A percentile compares a stretch with the other conserved stretches of the same genome.
phyloP scores from a whole-genome alignment of 345 rosid genomes.

The Hevea brasiliensis region DNA sequence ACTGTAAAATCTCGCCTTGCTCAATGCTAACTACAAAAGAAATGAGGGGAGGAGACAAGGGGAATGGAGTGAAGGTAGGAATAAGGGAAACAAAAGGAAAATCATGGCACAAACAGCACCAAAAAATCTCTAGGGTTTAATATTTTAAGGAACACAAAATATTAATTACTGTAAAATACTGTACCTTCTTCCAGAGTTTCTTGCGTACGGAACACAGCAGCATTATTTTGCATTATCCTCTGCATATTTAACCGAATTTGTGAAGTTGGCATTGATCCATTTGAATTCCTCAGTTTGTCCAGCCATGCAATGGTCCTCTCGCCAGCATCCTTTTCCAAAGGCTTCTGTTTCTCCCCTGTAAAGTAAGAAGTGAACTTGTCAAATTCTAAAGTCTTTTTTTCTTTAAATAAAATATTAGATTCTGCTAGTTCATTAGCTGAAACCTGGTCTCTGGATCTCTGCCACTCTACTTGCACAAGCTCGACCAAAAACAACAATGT shows the following conservation, averaged over 20 bases:
- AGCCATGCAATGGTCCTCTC: conserved; percentile 92
- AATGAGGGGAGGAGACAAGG: background rate
- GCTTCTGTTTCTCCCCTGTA: conserved; percentile 84
- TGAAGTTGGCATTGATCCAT: conserved; percentile 86
- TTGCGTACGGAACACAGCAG: conserved; percentile 98
- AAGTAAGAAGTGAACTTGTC: background rate
- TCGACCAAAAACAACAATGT: conserved; percentile 96
- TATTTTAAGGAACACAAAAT: background rate
- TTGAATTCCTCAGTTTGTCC: conserved; percentile 80
- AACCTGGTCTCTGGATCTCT: conserved; percentile 77
- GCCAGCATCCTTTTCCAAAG: conserved; percentile 84
- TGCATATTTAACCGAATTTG: conserved; percentile 91
- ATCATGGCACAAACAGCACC: too few relatives aligned
- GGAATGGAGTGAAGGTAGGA: background rate
- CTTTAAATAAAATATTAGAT: background rate
- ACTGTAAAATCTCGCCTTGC: too few relatives aligned
- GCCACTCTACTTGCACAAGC: conserved; percentile 99
- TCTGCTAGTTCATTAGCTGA: background rate
- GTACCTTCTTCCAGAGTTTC: conserved; percentile 96
- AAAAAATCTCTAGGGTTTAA: background rate
- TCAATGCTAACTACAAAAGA: background rate
- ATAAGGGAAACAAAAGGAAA: background rate
- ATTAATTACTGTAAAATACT: background rate
- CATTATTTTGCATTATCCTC: conserved; percentile 92
- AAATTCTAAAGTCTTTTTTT: background rate